phyloP scores from a whole-genome alignment of 208 protist genomes.

The Herpetomonas tarakana region DNA sequence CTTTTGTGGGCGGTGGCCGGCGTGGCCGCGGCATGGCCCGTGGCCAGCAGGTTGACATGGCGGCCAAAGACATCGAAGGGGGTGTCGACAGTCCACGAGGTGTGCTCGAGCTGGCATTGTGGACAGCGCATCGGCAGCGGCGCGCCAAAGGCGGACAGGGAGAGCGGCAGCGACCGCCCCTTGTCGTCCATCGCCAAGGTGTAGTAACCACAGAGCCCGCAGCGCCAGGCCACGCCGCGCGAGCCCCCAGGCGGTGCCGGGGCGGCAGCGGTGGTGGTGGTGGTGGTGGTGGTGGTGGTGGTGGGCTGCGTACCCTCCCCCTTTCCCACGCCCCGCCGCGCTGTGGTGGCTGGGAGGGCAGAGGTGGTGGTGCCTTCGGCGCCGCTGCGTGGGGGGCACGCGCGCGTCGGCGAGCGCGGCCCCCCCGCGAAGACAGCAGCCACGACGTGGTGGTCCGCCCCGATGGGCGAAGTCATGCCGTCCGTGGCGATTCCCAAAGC shows the following conservation, averaged over 20 bases:
- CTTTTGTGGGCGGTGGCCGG: neutral
- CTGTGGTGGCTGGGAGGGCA: too few species aligned
- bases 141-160: slow-evolving; percentile 60
- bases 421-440: neutral
- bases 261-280: neutral
- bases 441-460: neutral
- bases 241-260: neutral
- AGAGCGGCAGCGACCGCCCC: slow-evolving; percentile 61
- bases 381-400: too few species aligned
- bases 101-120: slow-evolving; percentile 70
- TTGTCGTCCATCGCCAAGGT: slow-evolving; percentile 81
- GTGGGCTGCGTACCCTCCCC: too few species aligned
- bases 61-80: slow-evolving; percentile 75
- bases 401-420: too few species aligned
- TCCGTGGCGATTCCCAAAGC: too few species aligned
- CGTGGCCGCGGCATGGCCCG: slow-evolving; percentile 8
- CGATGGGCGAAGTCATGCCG: too few species aligned
- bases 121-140: slow-evolving; percentile 74
- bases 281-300: too few species aligned
- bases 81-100: slow-evolving; percentile 49
- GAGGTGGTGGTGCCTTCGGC: too few species aligned
- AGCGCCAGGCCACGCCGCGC: slow-evolving; percentile 61
- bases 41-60: slow-evolving; percentile 72
- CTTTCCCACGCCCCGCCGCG: too few species aligned
- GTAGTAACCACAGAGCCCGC: slow-evolving; percentile 77